A percentile compares a stretch with the other conserved stretches of the same genome.
phyloP scores from a whole-genome alignment of 208 protist species.

The Leishmania turanica region DNA sequence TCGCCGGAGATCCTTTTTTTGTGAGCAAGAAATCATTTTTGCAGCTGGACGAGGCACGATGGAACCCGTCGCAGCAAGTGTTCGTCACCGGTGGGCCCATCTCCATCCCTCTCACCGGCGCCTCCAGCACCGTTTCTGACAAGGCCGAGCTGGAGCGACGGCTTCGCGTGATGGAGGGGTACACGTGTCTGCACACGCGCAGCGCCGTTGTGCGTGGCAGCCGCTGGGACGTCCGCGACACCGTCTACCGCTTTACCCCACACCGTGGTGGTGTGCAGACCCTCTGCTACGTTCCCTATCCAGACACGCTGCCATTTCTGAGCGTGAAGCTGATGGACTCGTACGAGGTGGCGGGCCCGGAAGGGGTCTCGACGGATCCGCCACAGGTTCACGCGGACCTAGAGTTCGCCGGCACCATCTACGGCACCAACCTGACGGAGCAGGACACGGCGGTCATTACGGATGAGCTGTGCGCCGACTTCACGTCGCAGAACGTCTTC shows the following conservation, averaged over 20 bases:
- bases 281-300: constrained; percentile 73
- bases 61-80: constrained; percentile 19
- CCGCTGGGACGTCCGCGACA: constrained; percentile 51
- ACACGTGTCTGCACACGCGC: constrained; percentile 64
- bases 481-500: constrained; percentile 59
- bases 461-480: constrained; percentile 71
- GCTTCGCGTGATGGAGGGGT: constrained; percentile 74
- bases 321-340: constrained; percentile 63
- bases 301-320: constrained; percentile 58
- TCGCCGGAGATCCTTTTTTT: constrained; percentile 54
- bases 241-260: constrained; percentile 62
- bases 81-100: constrained; percentile 62
- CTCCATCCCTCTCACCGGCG: constrained; percentile 46
- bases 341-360: constrained; percentile 67
- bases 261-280: constrained; percentile 66
- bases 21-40: constrained; percentile 42
- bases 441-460: constrained; percentile 76
- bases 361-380: constrained; percentile 75
- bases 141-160: constrained; percentile 43
- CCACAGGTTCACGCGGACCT: constrained; percentile 63
- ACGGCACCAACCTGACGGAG: constrained; percentile 78
- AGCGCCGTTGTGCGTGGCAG: constrained; percentile 59
- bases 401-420: constrained; percentile 81
- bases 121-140: constrained; percentile 33
- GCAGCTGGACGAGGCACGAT: constrained; percentile 30